Base-by-base conservation (phyloP, 495 filamentous ascomycete species). In the Neohortaea acidophila region DNA sequence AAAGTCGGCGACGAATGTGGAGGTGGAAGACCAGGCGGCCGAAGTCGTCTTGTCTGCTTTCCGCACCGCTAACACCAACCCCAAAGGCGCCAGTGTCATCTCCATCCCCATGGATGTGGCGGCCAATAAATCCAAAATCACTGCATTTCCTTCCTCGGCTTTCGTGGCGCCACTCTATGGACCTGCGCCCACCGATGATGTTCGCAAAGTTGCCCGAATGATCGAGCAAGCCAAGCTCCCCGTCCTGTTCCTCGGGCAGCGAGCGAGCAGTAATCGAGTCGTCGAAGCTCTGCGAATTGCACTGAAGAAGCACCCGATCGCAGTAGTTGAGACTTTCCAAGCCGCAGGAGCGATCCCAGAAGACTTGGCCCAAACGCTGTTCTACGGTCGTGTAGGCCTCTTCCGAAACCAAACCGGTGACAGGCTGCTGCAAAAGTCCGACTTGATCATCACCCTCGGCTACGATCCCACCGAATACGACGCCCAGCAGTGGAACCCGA, bases 331-430 rank as follows among this genome's bases (percentile, higher is more conserved):
- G 48, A 62, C 59, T 1, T 62, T 62, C 34, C 58, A 62, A 31
- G 59, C 59, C 8, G 59, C 59, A 2, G 59, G 59, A 18, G 52
- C 56, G 10, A 47, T 62, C 13, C 55, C 58, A 1, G 35, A 53
- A 29, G 51, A 55, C 13, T 52, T 56, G 11, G 47, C 47, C 4
- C 12, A 52, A 1, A 53, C 56, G 21, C 48, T 59, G 23, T 62
- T 59, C 52, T 59, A 47, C 37, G 59, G 59, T 15, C 47, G 59
- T 3, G 49, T 62, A n/a, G 59, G 59, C 0, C 49, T 62, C 12
- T 62, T 62, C 49, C 55, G 59, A 10, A 62, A 62, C 33, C 59
- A 62, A 29, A 47, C 57, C 7, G 59, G 59, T 31, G 59, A 62
- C 38, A 45, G 50, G 33, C 44, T 62, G 14, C 47, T 62, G 7